Evolutionary conservation across 768 basidiomycete genomes (phyloP).

Genomic region (Megacollybia marginata): DNA sequence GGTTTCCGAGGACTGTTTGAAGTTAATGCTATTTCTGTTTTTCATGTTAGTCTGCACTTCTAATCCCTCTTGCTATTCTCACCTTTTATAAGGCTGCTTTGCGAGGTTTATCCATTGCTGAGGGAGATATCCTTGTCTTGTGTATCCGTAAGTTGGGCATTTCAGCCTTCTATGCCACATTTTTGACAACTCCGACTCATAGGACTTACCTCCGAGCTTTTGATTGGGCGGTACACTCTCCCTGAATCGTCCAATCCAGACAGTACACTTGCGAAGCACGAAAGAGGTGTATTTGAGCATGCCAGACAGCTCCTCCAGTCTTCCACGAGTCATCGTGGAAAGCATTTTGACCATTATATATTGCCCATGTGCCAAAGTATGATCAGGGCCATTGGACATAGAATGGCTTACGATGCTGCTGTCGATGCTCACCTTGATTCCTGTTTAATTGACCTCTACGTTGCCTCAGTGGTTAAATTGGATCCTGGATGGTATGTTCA

Average conservation of each 20-base stretch:
- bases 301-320: not conserved
- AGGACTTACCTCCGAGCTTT: not conserved
- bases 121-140: too few species aligned
- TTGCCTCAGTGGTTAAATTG: conserved; percentile 11
- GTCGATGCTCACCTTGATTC: conserved; percentile 13
- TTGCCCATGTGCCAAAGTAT: conserved; percentile 15
- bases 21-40: too few species aligned
- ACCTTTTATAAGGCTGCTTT: too few species aligned
- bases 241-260: not conserved
- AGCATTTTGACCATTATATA: conserved; percentile 1
- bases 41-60: too few species aligned
- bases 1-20: too few species aligned
- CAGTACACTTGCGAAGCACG: not conserved
- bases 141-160: too few species aligned
- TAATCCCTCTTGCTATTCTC: too few species aligned
- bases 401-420: conserved; percentile 25
- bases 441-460: conserved; percentile 18
- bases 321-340: not conserved
- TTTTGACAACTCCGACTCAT: too few species aligned
- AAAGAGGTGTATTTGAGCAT: not conserved
- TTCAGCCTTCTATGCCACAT: too few species aligned
- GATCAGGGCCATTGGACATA: conserved; percentile 22
- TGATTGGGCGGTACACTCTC: not conserved
- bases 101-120: too few species aligned
- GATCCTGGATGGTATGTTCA: too few species aligned